Conservation (phyloP, 140 eudicot genomes). For the Anethum foeniculum region DNA sequence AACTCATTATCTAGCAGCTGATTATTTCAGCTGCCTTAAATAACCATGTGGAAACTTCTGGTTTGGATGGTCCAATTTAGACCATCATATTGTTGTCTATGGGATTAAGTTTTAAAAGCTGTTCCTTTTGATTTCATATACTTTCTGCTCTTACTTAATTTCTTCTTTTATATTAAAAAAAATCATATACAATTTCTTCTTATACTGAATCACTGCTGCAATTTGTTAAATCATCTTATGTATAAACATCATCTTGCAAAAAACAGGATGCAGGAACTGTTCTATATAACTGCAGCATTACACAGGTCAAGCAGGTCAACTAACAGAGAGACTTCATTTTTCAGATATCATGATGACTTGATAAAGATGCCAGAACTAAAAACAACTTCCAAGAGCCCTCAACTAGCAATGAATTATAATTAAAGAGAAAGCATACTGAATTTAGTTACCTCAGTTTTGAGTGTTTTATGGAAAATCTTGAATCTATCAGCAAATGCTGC, state of each 20-base stretch:
- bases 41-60: not conserved
- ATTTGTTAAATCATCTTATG: too few relatives aligned
- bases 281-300: not conserved
- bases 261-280: not conserved
- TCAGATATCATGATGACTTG: too few relatives aligned
- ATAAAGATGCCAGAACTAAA: too few relatives aligned
- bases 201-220: not conserved
- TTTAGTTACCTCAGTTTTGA: constrained; percentile 30
- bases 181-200: too few relatives aligned
- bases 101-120: not conserved
- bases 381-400: not conserved
- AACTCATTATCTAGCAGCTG: not conserved
- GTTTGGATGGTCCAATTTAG: not conserved
- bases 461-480: constrained; percentile 15
- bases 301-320: constrained; percentile 1
- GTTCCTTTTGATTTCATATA: not conserved
- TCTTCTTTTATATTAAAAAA: too few relatives aligned
- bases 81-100: not conserved
- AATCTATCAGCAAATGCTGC: constrained; percentile 36
- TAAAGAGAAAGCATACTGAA: not conserved
- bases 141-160: not conserved
- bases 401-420: not conserved
- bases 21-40: not conserved
- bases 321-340: not conserved
- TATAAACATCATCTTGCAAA: not conserved